Evolutionary conservation across 352 stramenopile genomes (phyloP), one percentile per base, ranked within the genome.

Genomic region (Pseudoperonospora humuli): DNA sequence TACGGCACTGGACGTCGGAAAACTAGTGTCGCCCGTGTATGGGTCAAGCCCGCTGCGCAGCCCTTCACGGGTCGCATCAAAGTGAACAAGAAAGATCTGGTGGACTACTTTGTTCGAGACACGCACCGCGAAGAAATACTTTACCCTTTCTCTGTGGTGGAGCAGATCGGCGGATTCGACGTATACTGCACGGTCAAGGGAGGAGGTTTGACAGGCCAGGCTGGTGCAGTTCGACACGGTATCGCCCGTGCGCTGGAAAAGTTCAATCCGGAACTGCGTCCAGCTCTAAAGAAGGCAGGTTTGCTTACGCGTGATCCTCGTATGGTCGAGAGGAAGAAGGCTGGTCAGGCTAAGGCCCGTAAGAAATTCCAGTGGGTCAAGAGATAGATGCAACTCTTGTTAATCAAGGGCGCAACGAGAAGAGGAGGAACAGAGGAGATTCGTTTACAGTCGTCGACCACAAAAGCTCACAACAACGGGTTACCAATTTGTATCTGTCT

Each of bases 331-430:
- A 73, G 90, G 48, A 98, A 98, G 78, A 98, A 98, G 67, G 46
- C 93, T 25, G 95, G 95, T 50, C 86, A 92, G 57, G 70, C 84
- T 24, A 98, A 98, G 75, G 94, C 95, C 5, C 84, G 95, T 54
- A 98, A 98, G 84, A 89, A 91, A 63, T 96, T 95, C 62, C 94
- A 98, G 75, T 98, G 95, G 95, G 92, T 97, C 60, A 97, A 97
- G 75, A 93, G 95, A 89, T 98, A 95, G 69, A 81, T 57, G 54
- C 34, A 45, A 32, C 36, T 50, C 9, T 32, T 57, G 41, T 55
- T 31, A 57, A 26, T 45, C 29, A 45, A 17, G 32, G 48, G 38
- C 23, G 47, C n/a, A n/a, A 41, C 46, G 47, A 41, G 39, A 31
- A 24, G 21, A 53, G 39, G 27, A 36, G 32, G 39, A 25, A 28